A percentile compares a stretch with the other conserved stretches of the same genome.
Conservation (phyloP, 2,329 filamentous ascomycete species). For the Bipolaris gigantea region DNA sequence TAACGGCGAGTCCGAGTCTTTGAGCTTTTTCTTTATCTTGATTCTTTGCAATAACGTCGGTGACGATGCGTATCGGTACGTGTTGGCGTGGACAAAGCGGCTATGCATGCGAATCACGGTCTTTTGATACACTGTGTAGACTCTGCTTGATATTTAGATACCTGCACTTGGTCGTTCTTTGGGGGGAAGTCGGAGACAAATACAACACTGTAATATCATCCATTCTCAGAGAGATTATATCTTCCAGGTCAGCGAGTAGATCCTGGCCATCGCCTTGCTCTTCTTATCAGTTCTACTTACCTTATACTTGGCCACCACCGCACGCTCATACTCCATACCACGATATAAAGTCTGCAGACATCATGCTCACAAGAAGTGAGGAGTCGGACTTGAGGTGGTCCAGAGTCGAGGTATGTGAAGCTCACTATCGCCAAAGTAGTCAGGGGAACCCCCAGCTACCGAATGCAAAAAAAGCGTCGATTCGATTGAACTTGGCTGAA, state of each 20-base stretch:
- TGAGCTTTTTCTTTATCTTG: not conserved
- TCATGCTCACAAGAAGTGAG: not conserved
- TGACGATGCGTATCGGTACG: not conserved
- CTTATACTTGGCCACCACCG: not conserved
- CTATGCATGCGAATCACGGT: not conserved
- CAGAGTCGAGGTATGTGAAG: not conserved
- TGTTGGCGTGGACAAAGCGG: not conserved
- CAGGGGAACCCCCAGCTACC: not conserved
- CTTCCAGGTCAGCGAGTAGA: not conserved
- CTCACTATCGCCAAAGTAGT: not conserved
- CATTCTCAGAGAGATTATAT: not conserved
- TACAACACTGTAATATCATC: not conserved
- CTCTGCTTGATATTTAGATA: not conserved
- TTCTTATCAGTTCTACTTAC: not conserved
- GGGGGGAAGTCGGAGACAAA: not conserved
- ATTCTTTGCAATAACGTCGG: not conserved
- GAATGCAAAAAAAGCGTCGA: not conserved
- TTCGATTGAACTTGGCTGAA: not conserved
- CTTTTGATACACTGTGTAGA: not conserved
- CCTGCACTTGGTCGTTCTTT: not conserved
- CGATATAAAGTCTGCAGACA: not conserved
- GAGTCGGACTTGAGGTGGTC: not conserved
- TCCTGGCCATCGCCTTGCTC: not conserved
- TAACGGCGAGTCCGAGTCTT: not conserved
- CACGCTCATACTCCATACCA: not conserved